A percentile compares a stretch with the other conserved stretches of the same genome.
These are phyloP conservation scores for Cornus controversa DNA, from an alignment of 148 eudicot species.

Conservation along the genomic window DNA sequence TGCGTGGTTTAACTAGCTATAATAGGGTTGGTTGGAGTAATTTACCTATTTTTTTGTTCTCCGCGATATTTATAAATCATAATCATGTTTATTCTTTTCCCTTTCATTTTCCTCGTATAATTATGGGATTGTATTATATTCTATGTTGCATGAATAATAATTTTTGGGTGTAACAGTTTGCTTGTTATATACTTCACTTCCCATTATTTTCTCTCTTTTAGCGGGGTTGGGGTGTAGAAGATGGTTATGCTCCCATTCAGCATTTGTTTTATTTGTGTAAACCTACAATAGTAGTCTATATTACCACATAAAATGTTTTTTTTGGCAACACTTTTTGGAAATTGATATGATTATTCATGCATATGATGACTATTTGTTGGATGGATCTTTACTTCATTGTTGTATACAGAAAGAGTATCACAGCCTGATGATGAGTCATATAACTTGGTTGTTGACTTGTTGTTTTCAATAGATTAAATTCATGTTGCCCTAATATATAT, in stretches of 20 bases:
- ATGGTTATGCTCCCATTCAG: not conserved
- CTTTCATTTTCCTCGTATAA: too few relatives aligned
- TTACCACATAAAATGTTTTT: not conserved
- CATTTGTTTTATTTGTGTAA: slow-evolving; percentile 6
- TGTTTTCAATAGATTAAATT: slow-evolving; percentile 41
- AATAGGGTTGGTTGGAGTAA: too few relatives aligned
- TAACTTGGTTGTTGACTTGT: slow-evolving; percentile 62
- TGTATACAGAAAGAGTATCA: slow-evolving; percentile 53
- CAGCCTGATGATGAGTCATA: slow-evolving; percentile 83
- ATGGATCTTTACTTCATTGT: slow-evolving; percentile 35
- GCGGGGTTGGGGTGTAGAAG: not conserved
- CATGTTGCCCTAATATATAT: slow-evolving; percentile 78
- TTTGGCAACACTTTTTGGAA: not conserved
- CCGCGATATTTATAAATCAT: too few relatives aligned
- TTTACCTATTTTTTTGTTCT: too few relatives aligned
- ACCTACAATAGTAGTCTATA: not conserved
- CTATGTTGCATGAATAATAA: too few relatives aligned
- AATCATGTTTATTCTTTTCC: too few relatives aligned
- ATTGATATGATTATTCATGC: not conserved
- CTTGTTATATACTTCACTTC: too few relatives aligned
- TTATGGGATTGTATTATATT: too few relatives aligned
- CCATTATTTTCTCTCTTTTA: not conserved
- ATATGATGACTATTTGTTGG: too few relatives aligned
- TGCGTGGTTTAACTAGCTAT: too few relatives aligned
- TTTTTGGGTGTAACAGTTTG: too few relatives aligned